These are phyloP conservation scores for Phytophthora pluvialis DNA, from an alignment of 352 stramenopile species.

Conservation along the genomic window DNA sequence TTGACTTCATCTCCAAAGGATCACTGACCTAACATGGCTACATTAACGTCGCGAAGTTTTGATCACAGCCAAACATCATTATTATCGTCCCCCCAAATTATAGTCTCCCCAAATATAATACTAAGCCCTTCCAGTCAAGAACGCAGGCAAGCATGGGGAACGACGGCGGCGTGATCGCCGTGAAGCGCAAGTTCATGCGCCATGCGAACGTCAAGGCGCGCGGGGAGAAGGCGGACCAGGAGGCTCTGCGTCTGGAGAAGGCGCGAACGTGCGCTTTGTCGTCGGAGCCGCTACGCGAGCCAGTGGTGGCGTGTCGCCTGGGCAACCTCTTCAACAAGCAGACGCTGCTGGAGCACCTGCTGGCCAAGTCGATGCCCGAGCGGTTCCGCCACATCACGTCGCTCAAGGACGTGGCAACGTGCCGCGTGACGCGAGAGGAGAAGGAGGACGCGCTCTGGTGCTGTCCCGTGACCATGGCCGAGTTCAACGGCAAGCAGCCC, in stretches of 20 bases:
- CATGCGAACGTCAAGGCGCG: constrained; percentile 81
- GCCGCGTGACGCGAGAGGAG: constrained; percentile 47
- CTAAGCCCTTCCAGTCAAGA: not conserved
- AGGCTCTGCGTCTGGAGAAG: constrained; percentile 62
- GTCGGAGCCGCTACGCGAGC: constrained; percentile 77
- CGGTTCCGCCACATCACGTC: constrained; percentile 83
- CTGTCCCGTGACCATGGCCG: constrained; percentile 88
- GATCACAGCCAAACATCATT: too few species aligned
- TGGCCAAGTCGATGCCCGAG: constrained; percentile 80
- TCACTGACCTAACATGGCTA: too few species aligned
- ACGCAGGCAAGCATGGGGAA: constrained; percentile 79
- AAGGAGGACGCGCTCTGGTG: constrained; percentile 27
- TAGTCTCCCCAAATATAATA: too few species aligned
- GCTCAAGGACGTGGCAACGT: constrained; percentile 90
- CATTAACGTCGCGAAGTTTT: too few species aligned
- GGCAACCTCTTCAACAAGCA: constrained; percentile 95
- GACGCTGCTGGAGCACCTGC: constrained; percentile 78
- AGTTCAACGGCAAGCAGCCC: constrained; percentile 89
- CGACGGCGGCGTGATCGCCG: constrained; percentile 93
- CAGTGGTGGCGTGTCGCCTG: constrained; percentile 88
- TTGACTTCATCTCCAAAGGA: too few species aligned
- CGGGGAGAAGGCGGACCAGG: constrained; percentile 69
- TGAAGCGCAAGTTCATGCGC: constrained; percentile 95
- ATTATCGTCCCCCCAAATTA: too few species aligned
- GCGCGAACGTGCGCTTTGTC: constrained; percentile 84